Evolutionary conservation across 192 early-diverging fungal species (phyloP).

Genomic region (Umbelopsis sp.): DNA sequence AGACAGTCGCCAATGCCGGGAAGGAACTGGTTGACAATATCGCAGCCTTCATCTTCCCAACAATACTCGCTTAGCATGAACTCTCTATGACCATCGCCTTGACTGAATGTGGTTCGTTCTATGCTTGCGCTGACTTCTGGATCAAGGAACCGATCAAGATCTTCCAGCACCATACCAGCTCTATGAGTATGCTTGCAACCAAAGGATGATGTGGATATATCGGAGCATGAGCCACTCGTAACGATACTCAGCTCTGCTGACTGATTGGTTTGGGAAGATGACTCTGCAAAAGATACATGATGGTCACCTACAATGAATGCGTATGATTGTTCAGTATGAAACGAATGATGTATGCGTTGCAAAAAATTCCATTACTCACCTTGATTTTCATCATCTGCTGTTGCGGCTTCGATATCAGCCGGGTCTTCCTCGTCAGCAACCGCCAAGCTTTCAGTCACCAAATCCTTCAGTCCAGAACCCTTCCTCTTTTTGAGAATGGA

Average conservation of each 20-base stretch:
- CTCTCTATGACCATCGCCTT: slow-evolving; percentile 38
- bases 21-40: slow-evolving; percentile 49
- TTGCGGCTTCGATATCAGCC: background rate
- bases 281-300: slow-evolving; percentile 12
- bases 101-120: slow-evolving; percentile 38
- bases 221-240: background rate
- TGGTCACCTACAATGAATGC: background rate
- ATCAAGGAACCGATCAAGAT: slow-evolving; percentile 51
- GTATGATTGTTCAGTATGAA: background rate
- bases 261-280: background rate
- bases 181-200: background rate
- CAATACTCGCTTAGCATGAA: slow-evolving; percentile 56
- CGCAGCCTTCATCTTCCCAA: slow-evolving; percentile 61
- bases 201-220: background rate
- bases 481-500: slow-evolving; percentile 34
- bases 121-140: slow-evolving; percentile 24
- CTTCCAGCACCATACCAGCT: slow-evolving; percentile 46
- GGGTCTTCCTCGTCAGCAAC: background rate
- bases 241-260: background rate
- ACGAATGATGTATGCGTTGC: background rate
- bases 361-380: background rate
- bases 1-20: slow-evolving; percentile 54
- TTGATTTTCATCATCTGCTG: background rate
- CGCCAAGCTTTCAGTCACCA: slow-evolving; percentile 23
- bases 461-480: slow-evolving; percentile 25